Conservation (phyloP, 768 basidiomycete genomes). For the Tephrocybe sp. region DNA sequence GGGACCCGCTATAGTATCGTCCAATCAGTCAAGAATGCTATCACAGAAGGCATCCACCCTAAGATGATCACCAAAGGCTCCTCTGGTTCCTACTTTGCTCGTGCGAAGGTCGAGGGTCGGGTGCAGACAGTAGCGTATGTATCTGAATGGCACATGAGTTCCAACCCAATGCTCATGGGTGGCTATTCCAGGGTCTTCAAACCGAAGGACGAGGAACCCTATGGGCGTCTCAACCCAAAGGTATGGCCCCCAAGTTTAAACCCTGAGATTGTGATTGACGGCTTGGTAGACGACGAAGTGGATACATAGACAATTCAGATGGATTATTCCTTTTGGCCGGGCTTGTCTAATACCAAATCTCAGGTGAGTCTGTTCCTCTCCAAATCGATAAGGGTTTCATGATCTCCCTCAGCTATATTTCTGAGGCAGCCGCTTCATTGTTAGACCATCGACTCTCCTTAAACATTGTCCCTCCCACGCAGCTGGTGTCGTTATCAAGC, state of each 20-base stretch:
- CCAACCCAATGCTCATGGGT: not conserved
- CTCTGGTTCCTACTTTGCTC: constrained; percentile 91
- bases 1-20: constrained; percentile 47
- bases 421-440: constrained; percentile 86
- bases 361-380: constrained; percentile 45
- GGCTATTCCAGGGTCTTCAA: constrained; percentile 71
- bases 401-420: constrained; percentile 65
- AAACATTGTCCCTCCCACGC: constrained; percentile 84
- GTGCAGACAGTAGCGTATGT: constrained; percentile 82
- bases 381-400: not conserved
- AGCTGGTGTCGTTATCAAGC: constrained; percentile 80
- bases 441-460: constrained; percentile 73
- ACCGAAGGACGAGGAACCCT: constrained; percentile 89
- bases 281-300: constrained; percentile 75
- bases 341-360: constrained; percentile 88
- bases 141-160: not conserved
- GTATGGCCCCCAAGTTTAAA: constrained; percentile 28
- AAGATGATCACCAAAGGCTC: constrained; percentile 91
- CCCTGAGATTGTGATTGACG: not conserved
- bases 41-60: constrained; percentile 78
- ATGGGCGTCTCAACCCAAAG: constrained; percentile 87
- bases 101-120: constrained; percentile 72
- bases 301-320: constrained; percentile 85
- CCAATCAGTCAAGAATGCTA: constrained; percentile 65
- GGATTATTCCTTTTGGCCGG: constrained; percentile 89